A percentile compares a stretch with the other conserved stretches of the same genome.
These are phyloP conservation scores for Fagus sylvatica DNA, from an alignment of 306 rosid genomes.

Conservation along the genomic window DNA sequence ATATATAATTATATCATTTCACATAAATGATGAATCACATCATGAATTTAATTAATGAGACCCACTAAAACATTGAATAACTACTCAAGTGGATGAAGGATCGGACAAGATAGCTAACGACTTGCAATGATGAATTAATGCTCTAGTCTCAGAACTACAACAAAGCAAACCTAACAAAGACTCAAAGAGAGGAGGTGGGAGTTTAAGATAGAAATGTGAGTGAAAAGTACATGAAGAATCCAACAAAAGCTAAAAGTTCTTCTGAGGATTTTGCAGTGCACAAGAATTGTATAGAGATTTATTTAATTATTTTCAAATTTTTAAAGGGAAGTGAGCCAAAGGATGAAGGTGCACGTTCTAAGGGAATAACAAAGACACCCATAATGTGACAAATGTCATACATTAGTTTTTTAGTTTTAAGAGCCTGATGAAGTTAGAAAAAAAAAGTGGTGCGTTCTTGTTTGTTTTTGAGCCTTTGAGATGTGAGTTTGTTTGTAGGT, in stretches of 20 bases:
- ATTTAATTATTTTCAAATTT: background rate
- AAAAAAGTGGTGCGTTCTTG: slow-evolving; percentile 52
- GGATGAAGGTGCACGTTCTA: slow-evolving; percentile 1
- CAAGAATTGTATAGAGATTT: slow-evolving; percentile 22
- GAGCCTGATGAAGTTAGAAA: slow-evolving; percentile 29
- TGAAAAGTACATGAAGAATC: slow-evolving; percentile 12
- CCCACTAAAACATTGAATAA: no score
- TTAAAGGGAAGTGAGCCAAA: slow-evolving; percentile 21
- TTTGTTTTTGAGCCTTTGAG: slow-evolving; percentile 69
- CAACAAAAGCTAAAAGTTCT: slow-evolving; percentile 34
- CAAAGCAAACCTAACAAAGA: background rate
- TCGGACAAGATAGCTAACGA: background rate
- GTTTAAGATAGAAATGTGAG: slow-evolving; percentile 3
- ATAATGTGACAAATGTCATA: slow-evolving; percentile 48
- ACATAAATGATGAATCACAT: no score
- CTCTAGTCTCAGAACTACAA: background rate
- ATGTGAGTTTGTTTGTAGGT: slow-evolving; percentile 70
- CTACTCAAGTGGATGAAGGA: background rate
- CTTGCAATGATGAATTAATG: background rate
- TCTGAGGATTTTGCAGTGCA: slow-evolving; percentile 32
- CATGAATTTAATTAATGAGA: no score
- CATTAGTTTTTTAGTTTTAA: slow-evolving; percentile 24
- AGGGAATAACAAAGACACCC: slow-evolving; percentile 46
- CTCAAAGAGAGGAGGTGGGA: no score
- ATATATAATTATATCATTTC: no score